Evolutionary conservation across 2,329 filamentous ascomycete genomes (phyloP), one percentile per base, ranked within the genome.

Genomic region (Ascochyta lentis): DNA sequence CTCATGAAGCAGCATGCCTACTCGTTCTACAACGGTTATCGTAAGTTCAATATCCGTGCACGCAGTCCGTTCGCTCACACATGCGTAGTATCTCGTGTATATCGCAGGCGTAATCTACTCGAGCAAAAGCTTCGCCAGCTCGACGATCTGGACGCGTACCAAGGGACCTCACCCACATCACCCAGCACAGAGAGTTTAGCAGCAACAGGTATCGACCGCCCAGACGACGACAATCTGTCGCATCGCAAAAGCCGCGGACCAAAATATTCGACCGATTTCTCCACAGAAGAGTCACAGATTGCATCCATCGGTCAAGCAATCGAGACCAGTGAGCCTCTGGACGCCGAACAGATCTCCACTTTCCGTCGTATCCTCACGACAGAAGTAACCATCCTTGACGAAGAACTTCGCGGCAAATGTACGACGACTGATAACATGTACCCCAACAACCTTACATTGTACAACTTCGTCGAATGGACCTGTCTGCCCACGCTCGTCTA

Each of bases 1-100:
- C 71, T 93, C 23, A 93, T 93, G 90, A 94, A 94, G 78, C 89
- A 92, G 74, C 90, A 92, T 70, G 89, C 87, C 16, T 92, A 91
- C 67, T 83, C 88, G 4, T 91, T 91, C 63, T 92, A 91, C 74
- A 93, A 92, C 65, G 90, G 90, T 6, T 84, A 92, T 59, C 78
- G 77, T 79, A 71, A 64, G 77, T 68, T 29, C 10, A 16, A 7
- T 10, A 1, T 19, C 16, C 15, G 12, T 26, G 0, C 26, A 29
- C 15, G 7, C 39, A 7, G 9, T n/a, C 4, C 38, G 10, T 23
- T 23, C 31, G 42, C 56, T 50, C 49, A 33, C 31, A 58, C 49
- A 58, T 31, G 59, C 44, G 15, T 29, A 56, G 76, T 88, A 46
- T 91, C 84, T 3, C 82, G 84, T 19, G 78, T 85, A 3, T 85